These are phyloP conservation scores for Trichophaea hybrida DNA, from an alignment of 2,329 filamentous ascomycete species.

Conservation along the genomic window DNA sequence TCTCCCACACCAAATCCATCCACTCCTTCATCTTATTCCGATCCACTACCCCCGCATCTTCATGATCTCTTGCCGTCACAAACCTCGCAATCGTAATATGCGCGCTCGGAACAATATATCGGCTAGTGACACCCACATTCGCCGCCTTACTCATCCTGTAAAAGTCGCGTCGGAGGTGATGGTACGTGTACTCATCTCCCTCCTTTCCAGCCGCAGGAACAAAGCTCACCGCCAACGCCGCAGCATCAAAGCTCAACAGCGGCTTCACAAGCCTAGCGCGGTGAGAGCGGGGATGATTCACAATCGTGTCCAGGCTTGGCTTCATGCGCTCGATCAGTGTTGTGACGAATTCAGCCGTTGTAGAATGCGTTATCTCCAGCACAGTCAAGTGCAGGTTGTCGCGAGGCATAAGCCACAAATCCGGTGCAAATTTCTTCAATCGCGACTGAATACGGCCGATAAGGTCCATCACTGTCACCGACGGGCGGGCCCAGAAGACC, in stretches of 20 bases:
- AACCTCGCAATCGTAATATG: constrained; percentile 82
- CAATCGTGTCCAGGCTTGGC: constrained; percentile 44
- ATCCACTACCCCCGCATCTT: constrained; percentile 29
- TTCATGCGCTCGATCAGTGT: constrained; percentile 44
- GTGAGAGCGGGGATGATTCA: constrained; percentile 40
- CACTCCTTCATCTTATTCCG: constrained; percentile 45
- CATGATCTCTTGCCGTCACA: constrained; percentile 51
- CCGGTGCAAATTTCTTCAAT: constrained; percentile 49
- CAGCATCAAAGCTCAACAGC: constrained; percentile 68
- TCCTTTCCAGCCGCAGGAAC: constrained; percentile 45
- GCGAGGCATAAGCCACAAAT: constrained; percentile 64
- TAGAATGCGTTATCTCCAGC: constrained; percentile 71
- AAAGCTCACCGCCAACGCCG: constrained; percentile 76
- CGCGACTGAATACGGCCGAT: constrained; percentile 54
- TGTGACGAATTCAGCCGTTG: constrained; percentile 53
- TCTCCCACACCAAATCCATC: constrained; percentile 54
- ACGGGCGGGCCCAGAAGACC: constrained; percentile 77
- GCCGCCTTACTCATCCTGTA: constrained; percentile 47
- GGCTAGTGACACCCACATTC: constrained; percentile 56
- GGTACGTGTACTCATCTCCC: constrained; percentile 54
- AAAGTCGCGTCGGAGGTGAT: constrained; percentile 72
- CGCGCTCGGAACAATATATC: constrained; percentile 78
- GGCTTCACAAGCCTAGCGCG: constrained; percentile 31
- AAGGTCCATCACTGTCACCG: constrained; percentile 52
- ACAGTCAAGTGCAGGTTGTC: constrained; percentile 70